phyloP scores from a whole-genome alignment of 495 filamentous ascomycete genomes.

The Daldinia concentrica region DNA sequence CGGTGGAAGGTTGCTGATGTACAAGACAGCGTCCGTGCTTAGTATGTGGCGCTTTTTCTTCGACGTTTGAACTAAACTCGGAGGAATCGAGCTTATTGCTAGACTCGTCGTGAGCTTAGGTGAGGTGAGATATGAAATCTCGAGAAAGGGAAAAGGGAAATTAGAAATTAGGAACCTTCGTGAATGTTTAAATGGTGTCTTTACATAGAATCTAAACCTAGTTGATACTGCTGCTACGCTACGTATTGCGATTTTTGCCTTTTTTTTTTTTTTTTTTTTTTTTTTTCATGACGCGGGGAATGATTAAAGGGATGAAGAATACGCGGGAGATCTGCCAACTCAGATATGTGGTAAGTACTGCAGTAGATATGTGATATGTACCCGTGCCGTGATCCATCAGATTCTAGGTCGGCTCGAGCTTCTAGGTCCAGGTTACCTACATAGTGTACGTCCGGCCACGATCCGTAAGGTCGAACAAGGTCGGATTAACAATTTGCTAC shows the following conservation, averaged over 20 bases:
- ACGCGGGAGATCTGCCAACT: conserved; percentile 33
- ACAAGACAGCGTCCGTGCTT: conserved; percentile 4
- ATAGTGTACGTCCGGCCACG: background rate
- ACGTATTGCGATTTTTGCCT: conserved; percentile 12
- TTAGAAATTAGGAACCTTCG: background rate
- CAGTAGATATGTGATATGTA: conserved; percentile 2
- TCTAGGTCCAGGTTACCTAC: conserved; percentile 11
- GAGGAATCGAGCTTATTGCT: conserved; percentile 2
- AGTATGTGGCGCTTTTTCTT: conserved; percentile 11
- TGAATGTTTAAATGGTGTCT: background rate
- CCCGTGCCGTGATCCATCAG: conserved; percentile 20
- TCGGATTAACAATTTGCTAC: no score
- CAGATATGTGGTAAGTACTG: conserved; percentile 8
- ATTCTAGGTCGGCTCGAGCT: conserved; percentile 34
- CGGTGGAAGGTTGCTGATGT: conserved; percentile 14
- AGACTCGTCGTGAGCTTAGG: conserved; percentile 14
- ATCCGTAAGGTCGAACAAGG: background rate
- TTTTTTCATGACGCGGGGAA: background rate
- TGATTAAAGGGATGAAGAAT: conserved; percentile 31
- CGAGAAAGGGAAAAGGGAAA: background rate
- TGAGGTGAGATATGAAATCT: conserved; percentile 12
- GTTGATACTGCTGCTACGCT: conserved; percentile 17
- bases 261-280: conserved; percentile 15
- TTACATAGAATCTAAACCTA: conserved; percentile 3
- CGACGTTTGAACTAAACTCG: background rate